phyloP scores from a whole-genome alignment of 176 grass and related monocot species.

The Elymus sibiricus region DNA sequence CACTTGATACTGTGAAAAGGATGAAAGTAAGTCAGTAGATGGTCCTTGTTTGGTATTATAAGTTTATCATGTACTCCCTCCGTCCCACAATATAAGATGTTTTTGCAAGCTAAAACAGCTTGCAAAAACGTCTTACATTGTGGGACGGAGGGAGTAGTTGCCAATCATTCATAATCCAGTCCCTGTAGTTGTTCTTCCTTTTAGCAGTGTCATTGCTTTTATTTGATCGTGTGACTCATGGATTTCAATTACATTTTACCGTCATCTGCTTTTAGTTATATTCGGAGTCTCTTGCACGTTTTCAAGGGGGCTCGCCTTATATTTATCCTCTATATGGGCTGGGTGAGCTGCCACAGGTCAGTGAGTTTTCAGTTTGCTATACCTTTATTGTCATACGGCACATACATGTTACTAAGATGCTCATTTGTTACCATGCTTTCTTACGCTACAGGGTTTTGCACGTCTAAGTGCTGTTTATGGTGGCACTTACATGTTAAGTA shows the following conservation, averaged over 20 bases:
- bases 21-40: slow-evolving; percentile 77
- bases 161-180: slow-evolving; percentile 13
- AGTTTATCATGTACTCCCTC: not conserved
- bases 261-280: slow-evolving; percentile 57
- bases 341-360: slow-evolving; percentile 87
- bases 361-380: slow-evolving; percentile 29
- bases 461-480: slow-evolving; percentile 98
- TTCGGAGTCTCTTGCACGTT: slow-evolving; percentile 75
- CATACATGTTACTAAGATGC: slow-evolving; percentile 5
- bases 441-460: slow-evolving; percentile 69
- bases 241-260: slow-evolving; percentile 13
- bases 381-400: not conserved
- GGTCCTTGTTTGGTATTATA: not conserved
- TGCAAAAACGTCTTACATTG: no score
- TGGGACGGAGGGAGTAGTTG: not conserved
- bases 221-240: slow-evolving; percentile 1
- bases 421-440: slow-evolving; percentile 9
- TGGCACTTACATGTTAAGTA: slow-evolving; percentile 96
- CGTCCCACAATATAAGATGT: no score
- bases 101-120: no score
- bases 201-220: not conserved
- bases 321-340: slow-evolving; percentile 91
- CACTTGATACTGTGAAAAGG: slow-evolving; percentile 92
- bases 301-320: slow-evolving; percentile 93
- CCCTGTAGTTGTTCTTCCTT: slow-evolving; percentile 1